phyloP scores from a whole-genome alignment of 2,329 filamentous ascomycete species.

The Apiospora rasikravindrae region DNA sequence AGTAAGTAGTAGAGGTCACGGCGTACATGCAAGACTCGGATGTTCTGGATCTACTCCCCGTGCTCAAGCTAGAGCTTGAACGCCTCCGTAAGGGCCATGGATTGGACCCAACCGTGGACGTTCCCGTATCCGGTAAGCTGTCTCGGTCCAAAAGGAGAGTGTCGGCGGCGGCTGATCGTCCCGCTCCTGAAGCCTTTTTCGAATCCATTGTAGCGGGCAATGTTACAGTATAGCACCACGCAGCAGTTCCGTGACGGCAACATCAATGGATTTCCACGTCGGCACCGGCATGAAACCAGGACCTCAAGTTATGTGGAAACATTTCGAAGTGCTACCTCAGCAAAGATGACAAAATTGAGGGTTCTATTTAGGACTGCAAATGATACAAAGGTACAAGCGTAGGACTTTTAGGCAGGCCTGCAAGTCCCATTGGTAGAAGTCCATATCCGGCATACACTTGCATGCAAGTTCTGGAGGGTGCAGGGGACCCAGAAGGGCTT shows the following conservation, averaged over 20 bases:
- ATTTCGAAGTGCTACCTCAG: conserved; percentile 22
- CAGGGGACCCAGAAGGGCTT: conserved; percentile 25
- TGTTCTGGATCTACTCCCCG: conserved; percentile 29
- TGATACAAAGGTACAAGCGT: conserved; percentile 23
- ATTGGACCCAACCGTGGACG: conserved; percentile 22
- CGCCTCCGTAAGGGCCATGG: conserved; percentile 29
- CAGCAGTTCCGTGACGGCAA: background rate
- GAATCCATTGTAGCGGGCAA: conserved; percentile 1
- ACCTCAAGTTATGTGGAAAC: conserved; percentile 22
- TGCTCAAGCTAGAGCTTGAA: conserved; percentile 34
- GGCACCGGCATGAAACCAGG: conserved; percentile 15
- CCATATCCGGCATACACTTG: conserved; percentile 20
- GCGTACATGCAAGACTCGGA: conserved; percentile 40
- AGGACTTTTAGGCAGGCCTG: conserved; percentile 24
- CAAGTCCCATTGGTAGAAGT: conserved; percentile 22
- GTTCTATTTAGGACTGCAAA: conserved; percentile 24
- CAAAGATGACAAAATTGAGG: conserved; percentile 23
- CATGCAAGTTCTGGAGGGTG: conserved; percentile 21
- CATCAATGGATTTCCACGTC: conserved; percentile 15
- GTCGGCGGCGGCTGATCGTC: conserved; percentile 21
- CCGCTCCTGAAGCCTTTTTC: conserved; percentile 22
- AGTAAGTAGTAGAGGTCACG: background rate
- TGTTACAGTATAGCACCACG: conserved; percentile 1
- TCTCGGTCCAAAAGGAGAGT: conserved; percentile 30
- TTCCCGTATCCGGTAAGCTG: conserved; percentile 31